A percentile compares a stretch with the other conserved stretches of the same genome.
These are phyloP conservation scores for Vaccinium vitisidaea DNA, from an alignment of 148 eudicot species.

Conservation along the genomic window DNA sequence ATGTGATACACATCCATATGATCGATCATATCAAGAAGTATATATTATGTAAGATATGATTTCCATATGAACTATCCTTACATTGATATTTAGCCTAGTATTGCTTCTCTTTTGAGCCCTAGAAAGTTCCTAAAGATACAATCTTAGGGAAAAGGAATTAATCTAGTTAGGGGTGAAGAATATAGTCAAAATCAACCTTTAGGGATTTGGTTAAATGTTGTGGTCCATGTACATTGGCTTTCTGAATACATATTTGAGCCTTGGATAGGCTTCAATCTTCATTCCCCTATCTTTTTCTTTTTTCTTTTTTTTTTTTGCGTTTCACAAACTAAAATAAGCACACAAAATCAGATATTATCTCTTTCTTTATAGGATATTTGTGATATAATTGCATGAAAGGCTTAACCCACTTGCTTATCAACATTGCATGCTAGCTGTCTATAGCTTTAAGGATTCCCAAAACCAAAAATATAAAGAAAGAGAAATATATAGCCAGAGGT, in stretches of 20 bases:
- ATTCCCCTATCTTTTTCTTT: not conserved
- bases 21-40: not conserved
- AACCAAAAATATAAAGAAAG: too few relatives aligned
- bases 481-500: too few relatives aligned
- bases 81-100: not conserved
- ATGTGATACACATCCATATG: too few relatives aligned
- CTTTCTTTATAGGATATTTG: not conserved
- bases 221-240: not conserved
- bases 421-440: slow-evolving; percentile 29
- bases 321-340: not conserved
- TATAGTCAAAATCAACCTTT: not conserved
- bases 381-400: not conserved
- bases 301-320: not conserved
- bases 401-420: not conserved
- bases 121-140: not conserved
- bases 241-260: not conserved
- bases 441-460: not conserved
- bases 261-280: not conserved
- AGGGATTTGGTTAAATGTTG: not conserved
- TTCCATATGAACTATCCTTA: too few relatives aligned
- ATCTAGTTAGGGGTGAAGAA: not conserved
- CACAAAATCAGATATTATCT: not conserved
- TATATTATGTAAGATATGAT: not conserved
- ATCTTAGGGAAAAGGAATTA: not conserved
- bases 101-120: not conserved